phyloP scores from a whole-genome alignment of 768 basidiomycete species.

The Termitomyces bulborhizus region DNA sequence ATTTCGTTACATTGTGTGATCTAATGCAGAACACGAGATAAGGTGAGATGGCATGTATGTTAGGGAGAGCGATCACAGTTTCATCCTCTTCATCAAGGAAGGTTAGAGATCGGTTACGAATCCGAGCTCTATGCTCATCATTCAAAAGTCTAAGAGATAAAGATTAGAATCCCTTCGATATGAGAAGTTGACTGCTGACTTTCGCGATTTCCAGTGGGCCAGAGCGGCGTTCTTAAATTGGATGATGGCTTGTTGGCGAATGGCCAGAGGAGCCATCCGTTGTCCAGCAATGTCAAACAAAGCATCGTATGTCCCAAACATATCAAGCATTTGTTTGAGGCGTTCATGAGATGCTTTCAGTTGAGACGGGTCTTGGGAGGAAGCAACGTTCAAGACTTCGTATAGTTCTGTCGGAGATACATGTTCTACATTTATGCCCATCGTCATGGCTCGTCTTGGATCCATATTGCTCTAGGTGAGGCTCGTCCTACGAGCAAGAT shows the following conservation, averaged over 20 bases:
- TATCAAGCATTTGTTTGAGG: slow-evolving; percentile 61
- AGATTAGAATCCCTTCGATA: background rate
- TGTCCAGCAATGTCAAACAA: slow-evolving; percentile 70
- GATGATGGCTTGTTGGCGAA: slow-evolving; percentile 79
- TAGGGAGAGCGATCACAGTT: slow-evolving; percentile 39
- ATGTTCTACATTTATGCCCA: slow-evolving; percentile 30
- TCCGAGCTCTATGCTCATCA: slow-evolving; percentile 59
- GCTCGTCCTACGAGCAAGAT: background rate
- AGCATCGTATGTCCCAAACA: slow-evolving; percentile 64
- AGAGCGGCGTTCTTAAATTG: slow-evolving; percentile 83
- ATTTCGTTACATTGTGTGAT: slow-evolving; percentile 75
- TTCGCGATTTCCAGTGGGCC: slow-evolving; percentile 72
- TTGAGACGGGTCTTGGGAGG: slow-evolving; percentile 63
- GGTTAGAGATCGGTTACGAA: slow-evolving; percentile 56
- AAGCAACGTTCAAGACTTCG: slow-evolving; percentile 59
- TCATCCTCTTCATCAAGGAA: slow-evolving; percentile 78
- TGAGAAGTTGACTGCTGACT: slow-evolving; percentile 34
- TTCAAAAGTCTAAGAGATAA: slow-evolving; percentile 48
- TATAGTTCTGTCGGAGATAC: slow-evolving; percentile 62
- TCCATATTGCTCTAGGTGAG: slow-evolving; percentile 18
- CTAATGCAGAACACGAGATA: slow-evolving; percentile 28
- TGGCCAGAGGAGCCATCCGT: slow-evolving; percentile 47
- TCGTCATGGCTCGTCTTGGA: slow-evolving; percentile 19
- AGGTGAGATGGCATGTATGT: slow-evolving; percentile 6
- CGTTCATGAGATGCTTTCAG: slow-evolving; percentile 47